Evolutionary conservation across 306 rosid species (phyloP).

Genomic region (Pterocarpus santalinus): DNA sequence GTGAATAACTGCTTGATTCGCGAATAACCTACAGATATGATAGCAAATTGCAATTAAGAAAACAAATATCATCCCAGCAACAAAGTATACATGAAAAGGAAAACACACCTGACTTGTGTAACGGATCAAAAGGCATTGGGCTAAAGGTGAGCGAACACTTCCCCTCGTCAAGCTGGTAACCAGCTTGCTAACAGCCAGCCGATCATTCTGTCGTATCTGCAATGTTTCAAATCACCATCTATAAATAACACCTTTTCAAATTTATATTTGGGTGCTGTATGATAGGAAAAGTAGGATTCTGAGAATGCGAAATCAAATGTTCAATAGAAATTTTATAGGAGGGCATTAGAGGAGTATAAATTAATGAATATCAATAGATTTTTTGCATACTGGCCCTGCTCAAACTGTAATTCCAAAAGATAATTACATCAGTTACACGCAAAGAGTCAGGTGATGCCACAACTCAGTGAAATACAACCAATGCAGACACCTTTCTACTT

Average conservation of each 20-base stretch:
- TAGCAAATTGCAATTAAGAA: constrained; percentile 29
- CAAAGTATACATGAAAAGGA: constrained; percentile 32
- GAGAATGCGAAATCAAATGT: constrained; percentile 20
- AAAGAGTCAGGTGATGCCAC: constrained; percentile 20
- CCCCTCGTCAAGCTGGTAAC: constrained; percentile 98
- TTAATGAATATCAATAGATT: constrained; percentile 4
- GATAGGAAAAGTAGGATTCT: constrained; percentile 12
- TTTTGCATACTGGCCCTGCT: constrained; percentile 16
- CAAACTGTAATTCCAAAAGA: constrained; percentile 37
- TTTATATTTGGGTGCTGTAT: constrained; percentile 17
- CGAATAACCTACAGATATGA: constrained; percentile 75
- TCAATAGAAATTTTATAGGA: constrained; percentile 1
- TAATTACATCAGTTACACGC: not conserved
- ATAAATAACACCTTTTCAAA: constrained; percentile 43
- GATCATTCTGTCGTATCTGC: constrained; percentile 98
- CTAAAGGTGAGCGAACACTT: constrained; percentile 92
- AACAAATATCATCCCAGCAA: constrained; percentile 29
- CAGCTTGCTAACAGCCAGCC: constrained; percentile 96
- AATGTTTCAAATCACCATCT: constrained; percentile 50
- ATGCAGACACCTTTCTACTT: not conserved
- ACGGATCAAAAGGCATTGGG: constrained; percentile 95
- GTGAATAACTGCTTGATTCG: constrained; percentile 75
- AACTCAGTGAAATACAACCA: constrained; percentile 12
- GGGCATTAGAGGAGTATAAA: constrained; percentile 31
- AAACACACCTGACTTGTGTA: constrained; percentile 91